Percentiles rank a stretch among this genome's conserved stretches.
Conservation (phyloP, 805 yeast genomes). For the Wickerhamomyces rabaulensis region DNA sequence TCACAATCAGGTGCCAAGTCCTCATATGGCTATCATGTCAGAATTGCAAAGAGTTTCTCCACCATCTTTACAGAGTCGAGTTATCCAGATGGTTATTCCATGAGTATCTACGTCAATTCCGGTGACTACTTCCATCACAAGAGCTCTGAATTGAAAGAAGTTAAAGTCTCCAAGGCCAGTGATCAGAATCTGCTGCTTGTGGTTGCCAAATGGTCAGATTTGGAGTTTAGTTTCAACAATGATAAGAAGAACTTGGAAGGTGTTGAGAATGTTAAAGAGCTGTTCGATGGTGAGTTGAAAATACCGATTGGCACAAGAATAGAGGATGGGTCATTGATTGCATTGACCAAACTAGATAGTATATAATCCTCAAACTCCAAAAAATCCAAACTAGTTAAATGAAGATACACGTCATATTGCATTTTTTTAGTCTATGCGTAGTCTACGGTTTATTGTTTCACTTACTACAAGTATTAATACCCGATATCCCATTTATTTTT, state of each 20-base stretch:
- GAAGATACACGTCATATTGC: too few relatives aligned
- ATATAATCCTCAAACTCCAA: background rate
- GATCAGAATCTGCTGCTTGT: slow-evolving; percentile 42
- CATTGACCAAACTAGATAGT: slow-evolving; percentile 34
- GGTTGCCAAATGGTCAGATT: slow-evolving; percentile 58
- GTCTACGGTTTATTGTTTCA: too few relatives aligned
- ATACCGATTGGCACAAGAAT: slow-evolving; percentile 54
- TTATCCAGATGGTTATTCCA: slow-evolving; percentile 62
- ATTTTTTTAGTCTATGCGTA: too few relatives aligned
- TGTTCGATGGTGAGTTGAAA: slow-evolving; percentile 60
- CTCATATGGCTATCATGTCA: slow-evolving; percentile 68
- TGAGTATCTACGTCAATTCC: slow-evolving; percentile 58
- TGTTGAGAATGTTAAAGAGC: slow-evolving; percentile 48
- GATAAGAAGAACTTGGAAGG: slow-evolving; percentile 49
- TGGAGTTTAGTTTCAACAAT: slow-evolving; percentile 44
- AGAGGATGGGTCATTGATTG: slow-evolving; percentile 67
- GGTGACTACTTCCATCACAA: slow-evolving; percentile 53
- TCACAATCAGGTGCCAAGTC: slow-evolving; percentile 49
- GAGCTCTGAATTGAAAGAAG: slow-evolving; percentile 19
- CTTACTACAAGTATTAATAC: too few relatives aligned
- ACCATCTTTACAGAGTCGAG: slow-evolving; percentile 68
- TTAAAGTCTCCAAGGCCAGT: slow-evolving; percentile 17
- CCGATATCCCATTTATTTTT: background rate
- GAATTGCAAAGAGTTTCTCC: slow-evolving; percentile 58
- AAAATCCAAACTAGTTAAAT: too few relatives aligned